Evolutionary conservation across 192 early-diverging fungal genomes (phyloP), one percentile per base, ranked within the genome.

Genomic region (Podila horticola): DNA sequence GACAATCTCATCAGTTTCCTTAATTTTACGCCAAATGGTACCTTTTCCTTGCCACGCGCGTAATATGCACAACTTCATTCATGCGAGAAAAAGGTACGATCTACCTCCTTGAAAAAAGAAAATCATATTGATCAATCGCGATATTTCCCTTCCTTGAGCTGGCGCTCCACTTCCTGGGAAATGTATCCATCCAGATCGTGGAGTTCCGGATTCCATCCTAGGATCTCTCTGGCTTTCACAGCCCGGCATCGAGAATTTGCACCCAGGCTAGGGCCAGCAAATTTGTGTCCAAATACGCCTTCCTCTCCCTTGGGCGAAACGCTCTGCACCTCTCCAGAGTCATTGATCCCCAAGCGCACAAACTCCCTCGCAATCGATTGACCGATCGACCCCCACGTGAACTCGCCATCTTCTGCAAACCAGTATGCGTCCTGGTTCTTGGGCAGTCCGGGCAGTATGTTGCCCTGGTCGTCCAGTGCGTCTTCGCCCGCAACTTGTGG

Each of bases 341-440:
- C 61, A 48, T 73, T 73, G 28, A 81, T 31, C 0, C 66, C 71
- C n/a, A 69, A 15, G 0, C 24, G 3, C 31, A 66, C 52, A 22
- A 81, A 73, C 41, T 29, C 57, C 3, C 60, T 64, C 1, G 77
- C 77, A 17, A 73, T 69, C 62, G 69, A 66, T 69, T 34, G 2
- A 71, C 71, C 5, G 33, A 73, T 66, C 2, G 67, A 60, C 0
- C 67, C 71, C 31, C 52, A 73, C 3, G 28, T 41, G 51, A 79
- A 72, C 22, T 69, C 77, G 2, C 71, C 77, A 3, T 72, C 70
- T 33, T 73, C 64, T 4, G 28, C 60, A 61, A 81, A 81, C 26
- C 72, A 81, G 36, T 81, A 81, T 2, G 66, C 77, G 38, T 81
- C 77, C 29, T 67, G 62, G 51, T 81, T 81, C 71, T 81, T 81